These are phyloP conservation scores for Coemansia sp. DNA, from an alignment of 192 early-diverging fungal genomes.

Conservation along the genomic window DNA sequence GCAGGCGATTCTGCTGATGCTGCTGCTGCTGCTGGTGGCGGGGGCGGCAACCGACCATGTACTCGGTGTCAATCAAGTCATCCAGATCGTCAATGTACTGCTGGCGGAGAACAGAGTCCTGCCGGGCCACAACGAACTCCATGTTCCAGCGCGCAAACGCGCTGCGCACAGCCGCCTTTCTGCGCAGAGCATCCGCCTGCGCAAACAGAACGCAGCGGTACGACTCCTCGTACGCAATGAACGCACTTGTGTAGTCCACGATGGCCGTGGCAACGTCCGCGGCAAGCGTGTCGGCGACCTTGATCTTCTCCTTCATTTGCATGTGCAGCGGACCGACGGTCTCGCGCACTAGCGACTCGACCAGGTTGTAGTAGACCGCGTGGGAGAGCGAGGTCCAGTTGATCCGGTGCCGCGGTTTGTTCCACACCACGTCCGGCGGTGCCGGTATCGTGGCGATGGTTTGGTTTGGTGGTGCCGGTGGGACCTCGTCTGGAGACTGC, in stretches of 20 bases:
- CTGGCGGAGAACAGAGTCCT: conserved; percentile 35
- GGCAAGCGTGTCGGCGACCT: conserved; percentile 18
- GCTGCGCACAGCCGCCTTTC: conserved; percentile 12
- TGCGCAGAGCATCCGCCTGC: conserved; percentile 40
- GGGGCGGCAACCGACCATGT: neutral
- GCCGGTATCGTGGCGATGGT: neutral
- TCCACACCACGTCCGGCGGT: conserved; percentile 31
- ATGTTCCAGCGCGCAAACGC: conserved; percentile 39
- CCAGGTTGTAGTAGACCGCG: conserved; percentile 32
- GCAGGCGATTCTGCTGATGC: conserved; percentile 9
- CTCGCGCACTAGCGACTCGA: conserved; percentile 27
- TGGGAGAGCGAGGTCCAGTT: conserved; percentile 48
- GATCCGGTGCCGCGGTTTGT: conserved; percentile 42
- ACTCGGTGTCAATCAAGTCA: conserved; percentile 35
- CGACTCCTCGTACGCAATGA: conserved; percentile 42
- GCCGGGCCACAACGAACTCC: conserved; percentile 29
- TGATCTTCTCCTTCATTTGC: conserved; percentile 6
- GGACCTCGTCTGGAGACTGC: neutral
- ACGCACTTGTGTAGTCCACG: conserved; percentile 41
- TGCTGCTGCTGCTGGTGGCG: too few species aligned
- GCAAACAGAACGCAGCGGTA: conserved; percentile 33
- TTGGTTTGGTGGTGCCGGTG: neutral
- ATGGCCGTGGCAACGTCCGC: conserved; percentile 36
- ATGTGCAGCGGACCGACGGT: conserved; percentile 7
- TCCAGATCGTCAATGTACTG: conserved; percentile 39